A percentile compares a stretch with the other conserved stretches of the same genome.
These are phyloP conservation scores for Annulohypoxylon moriforme DNA, from an alignment of 495 filamentous ascomycete genomes.

Conservation along the genomic window DNA sequence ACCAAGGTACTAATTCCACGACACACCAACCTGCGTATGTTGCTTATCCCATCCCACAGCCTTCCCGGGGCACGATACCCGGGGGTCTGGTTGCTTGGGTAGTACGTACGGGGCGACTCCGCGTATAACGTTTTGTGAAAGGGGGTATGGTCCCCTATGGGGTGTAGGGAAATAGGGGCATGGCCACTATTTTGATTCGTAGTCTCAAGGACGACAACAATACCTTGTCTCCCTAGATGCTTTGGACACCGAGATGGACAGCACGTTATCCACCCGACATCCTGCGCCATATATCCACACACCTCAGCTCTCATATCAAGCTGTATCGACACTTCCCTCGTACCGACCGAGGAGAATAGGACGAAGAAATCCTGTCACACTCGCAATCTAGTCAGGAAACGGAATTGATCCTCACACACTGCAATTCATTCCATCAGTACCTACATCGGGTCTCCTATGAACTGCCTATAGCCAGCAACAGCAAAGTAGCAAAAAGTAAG, in stretches of 20 bases:
- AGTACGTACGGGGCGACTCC: background rate
- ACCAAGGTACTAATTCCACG: no score
- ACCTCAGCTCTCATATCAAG: background rate
- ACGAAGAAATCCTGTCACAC: background rate
- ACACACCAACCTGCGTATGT: background rate
- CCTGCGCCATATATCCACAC: no score
- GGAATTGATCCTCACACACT: no score
- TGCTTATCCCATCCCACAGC: background rate
- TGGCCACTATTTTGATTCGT: background rate
- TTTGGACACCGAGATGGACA: background rate
- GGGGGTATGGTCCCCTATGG: background rate
- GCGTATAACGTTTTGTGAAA: background rate
- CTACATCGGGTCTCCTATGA: no score
- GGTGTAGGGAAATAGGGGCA: background rate
- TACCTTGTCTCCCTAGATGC: no score
- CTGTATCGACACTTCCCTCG: background rate
- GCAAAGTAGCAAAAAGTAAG: background rate
- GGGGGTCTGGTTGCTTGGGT: background rate
- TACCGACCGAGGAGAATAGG: background rate
- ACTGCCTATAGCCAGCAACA: no score
- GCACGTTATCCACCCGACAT: background rate
- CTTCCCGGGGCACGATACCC: background rate
- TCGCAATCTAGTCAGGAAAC: no score
- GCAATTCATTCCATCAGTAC: no score
- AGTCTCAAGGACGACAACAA: no score